Conservation (phyloP, 352 stramenopile genomes). For the Globisporangium nagaii region DNA sequence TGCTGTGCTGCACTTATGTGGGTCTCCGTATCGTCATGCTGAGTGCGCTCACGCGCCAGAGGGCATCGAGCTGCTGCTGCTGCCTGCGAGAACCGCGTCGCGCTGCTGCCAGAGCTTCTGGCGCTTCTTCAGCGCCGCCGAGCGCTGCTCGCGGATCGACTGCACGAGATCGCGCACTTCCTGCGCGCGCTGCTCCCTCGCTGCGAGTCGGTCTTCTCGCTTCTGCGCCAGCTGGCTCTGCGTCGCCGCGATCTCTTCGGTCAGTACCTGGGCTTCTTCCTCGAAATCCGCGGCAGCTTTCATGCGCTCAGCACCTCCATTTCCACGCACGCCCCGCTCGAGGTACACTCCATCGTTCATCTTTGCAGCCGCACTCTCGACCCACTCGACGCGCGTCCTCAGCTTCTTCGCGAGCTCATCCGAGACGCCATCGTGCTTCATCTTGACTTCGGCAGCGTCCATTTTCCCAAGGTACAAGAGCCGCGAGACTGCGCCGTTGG, state of each 20-base stretch:
- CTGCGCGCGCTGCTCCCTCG: constrained; percentile 30
- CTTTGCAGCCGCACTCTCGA: constrained; percentile 16
- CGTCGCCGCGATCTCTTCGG: constrained; percentile 21
- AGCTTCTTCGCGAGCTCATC: constrained; percentile 43
- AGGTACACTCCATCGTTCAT: constrained; percentile 6
- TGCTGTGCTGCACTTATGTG: not conserved
- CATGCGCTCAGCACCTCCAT: constrained; percentile 2
- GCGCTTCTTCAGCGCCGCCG: constrained; percentile 23
- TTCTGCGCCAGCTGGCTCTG: constrained; percentile 23
- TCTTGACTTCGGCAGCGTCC: constrained; percentile 30
- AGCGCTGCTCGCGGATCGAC: constrained; percentile 29
- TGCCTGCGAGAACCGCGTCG: constrained; percentile 5
- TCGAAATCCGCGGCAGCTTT: constrained; percentile 20
- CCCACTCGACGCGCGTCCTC: constrained; percentile 36
- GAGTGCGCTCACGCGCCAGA: not conserved
- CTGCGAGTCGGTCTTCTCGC: constrained; percentile 15
- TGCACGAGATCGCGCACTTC: constrained; percentile 27
- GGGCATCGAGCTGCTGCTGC: no score
- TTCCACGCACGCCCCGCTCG: not conserved
- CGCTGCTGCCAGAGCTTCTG: constrained; percentile 22
- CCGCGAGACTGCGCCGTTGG: constrained; percentile 44
- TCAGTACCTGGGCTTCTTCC: constrained; percentile 21
- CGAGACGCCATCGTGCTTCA: constrained; percentile 31
- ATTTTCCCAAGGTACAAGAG: constrained; percentile 39
- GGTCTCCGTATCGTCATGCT: not conserved